These are phyloP conservation scores for Cystofilobasidium bisporidii DNA, from an alignment of 768 basidiomycete species.

Conservation along the genomic window DNA sequence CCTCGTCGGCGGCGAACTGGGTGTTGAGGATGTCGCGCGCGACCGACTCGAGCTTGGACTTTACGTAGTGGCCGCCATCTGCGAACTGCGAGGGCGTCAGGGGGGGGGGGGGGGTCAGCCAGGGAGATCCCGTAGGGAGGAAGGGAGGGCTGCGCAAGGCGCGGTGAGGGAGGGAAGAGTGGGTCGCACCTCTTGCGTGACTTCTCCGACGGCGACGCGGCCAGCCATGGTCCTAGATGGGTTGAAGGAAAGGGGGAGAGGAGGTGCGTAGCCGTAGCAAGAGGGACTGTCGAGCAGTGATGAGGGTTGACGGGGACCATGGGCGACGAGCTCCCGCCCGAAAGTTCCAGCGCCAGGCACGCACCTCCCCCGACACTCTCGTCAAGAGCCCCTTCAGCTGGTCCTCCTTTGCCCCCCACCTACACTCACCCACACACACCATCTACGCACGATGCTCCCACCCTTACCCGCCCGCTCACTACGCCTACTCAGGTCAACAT, in stretches of 20 bases:
- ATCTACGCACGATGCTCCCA: too few species aligned
- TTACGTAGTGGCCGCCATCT: background rate
- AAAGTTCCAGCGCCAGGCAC: background rate
- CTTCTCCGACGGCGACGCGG: background rate
- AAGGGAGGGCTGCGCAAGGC: background rate
- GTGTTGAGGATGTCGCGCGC: background rate
- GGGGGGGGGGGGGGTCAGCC: background rate
- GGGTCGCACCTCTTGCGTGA: background rate
- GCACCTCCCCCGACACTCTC: too few species aligned
- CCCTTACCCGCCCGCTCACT: too few species aligned
- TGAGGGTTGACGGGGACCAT: too few species aligned
- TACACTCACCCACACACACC: too few species aligned
- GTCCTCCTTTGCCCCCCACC: too few species aligned
- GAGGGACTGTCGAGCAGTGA: too few species aligned
- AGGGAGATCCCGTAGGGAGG: too few species aligned
- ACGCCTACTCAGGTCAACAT: too few species aligned
- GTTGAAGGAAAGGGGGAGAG: too few species aligned
- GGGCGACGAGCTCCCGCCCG: background rate
- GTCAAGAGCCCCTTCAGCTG: too few species aligned
- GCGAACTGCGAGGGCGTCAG: background rate
- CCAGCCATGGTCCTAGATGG: background rate
- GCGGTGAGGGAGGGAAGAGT: background rate
- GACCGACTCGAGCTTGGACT: constrained; percentile 3
- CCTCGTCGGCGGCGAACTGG: background rate
- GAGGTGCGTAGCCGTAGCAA: too few species aligned